Evolutionary conservation across 352 stramenopile species (phyloP), one percentile per base, ranked within the genome.

Genomic region (Phytophthora sp.): DNA sequence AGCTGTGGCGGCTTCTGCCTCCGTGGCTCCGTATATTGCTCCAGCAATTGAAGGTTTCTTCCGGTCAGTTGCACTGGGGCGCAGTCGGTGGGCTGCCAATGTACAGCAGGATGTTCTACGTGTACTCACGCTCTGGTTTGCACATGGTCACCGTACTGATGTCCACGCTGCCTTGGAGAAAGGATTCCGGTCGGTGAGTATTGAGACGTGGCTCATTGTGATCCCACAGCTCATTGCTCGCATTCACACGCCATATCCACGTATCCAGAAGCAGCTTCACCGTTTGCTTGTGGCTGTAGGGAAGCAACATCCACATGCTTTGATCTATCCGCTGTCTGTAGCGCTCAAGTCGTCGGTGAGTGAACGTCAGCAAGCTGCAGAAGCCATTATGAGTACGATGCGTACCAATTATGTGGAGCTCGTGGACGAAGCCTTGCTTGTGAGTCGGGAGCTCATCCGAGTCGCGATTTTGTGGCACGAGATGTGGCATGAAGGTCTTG

Each of bases 391-490:
- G 85, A 94, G 92, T 60, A 93, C 93, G 18, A 88, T 99, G 69
- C 91, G 95, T 33, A 85, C 88, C 24, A 90, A 98, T 66, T 98
- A 97, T 51, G 91, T 92, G 61, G 81, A 92, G 12, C 80, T 99
- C 24, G 97, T 99, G 5, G 94, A 99, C 49, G 95, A 99, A 66
- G 84, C 82, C 11, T 59, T 94, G 55, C 73, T 95, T 11, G 97
- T 99, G n/a, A 98, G 91, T 49, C 89, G 90, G 1, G 98, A 99
- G 68, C 84, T 99, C 5, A 99, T 99, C 59, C 91, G 97, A 13
- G 96, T 99, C 11, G 97, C 97, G 20, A 99, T 99, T 66, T 74
- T 99, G 44, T 99, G 97, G 97, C 86, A 99, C 58, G 98, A 99
- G 71, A 91, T 98, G 69, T 99, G 98, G 98, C 97, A 99, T 55